These are phyloP conservation scores for Nepenthes mirabilis DNA, from an alignment of 148 eudicot species.

Conservation along the genomic window DNA sequence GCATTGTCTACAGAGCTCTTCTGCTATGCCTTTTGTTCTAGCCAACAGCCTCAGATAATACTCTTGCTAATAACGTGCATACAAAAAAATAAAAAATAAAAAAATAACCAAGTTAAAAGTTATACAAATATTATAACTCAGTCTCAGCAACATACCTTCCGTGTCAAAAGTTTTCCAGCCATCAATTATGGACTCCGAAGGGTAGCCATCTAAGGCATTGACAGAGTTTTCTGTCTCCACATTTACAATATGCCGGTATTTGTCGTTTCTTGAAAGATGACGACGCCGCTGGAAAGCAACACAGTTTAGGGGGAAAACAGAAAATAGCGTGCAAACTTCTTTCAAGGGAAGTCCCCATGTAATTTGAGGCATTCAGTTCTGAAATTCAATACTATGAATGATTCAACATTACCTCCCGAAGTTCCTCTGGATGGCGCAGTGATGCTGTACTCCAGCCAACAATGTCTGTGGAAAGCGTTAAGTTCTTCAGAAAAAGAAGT, in stretches of 20 bases:
- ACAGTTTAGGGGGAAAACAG: not conserved
- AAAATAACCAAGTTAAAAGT: not conserved
- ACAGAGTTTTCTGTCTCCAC: constrained; percentile 25
- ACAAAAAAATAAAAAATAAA: not conserved
- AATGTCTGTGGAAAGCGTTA: constrained; percentile 40
- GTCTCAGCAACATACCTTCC: constrained; percentile 41
- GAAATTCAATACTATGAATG: not conserved
- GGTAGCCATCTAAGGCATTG: constrained; percentile 11
- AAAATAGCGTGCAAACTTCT: not conserved
- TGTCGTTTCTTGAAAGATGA: constrained; percentile 31
- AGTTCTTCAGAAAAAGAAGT: constrained; percentile 13
- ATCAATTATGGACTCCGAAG: constrained; percentile 16
- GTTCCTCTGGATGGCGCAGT: constrained; percentile 47
- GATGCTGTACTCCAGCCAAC: constrained; percentile 98
- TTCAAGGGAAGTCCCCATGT: no score
- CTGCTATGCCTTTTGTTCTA: no score
- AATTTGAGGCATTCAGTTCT: not conserved
- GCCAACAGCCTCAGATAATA: no score
- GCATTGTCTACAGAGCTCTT: no score
- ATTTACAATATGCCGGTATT: constrained; percentile 54
- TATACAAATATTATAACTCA: not conserved
- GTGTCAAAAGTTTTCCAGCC: constrained; percentile 27
- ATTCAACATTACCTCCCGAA: constrained; percentile 45
- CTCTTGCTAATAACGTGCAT: no score
- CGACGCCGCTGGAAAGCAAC: constrained; percentile 33